Evolutionary conservation across 2,329 filamentous ascomycete species (phyloP), one percentile per base, ranked within the genome.

Genomic region (Huntiella decipiens): DNA sequence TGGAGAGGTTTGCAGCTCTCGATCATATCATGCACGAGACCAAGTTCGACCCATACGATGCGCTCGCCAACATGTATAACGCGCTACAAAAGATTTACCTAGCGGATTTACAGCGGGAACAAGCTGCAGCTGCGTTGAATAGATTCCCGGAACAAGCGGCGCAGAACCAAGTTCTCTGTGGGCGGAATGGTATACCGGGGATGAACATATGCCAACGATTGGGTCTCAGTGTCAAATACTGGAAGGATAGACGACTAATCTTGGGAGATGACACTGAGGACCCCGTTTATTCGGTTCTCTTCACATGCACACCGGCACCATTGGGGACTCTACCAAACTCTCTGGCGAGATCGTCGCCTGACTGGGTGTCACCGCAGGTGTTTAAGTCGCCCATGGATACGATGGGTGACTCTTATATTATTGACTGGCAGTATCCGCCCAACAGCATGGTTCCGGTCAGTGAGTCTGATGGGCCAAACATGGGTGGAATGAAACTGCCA

Each of bases 201-300:
- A 80, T 88, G 71, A 81, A 91, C 59, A 69, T 70, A 11, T 67
- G 74, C 43, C 69, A 70, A 16, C 71, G 70, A 43, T 63, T 88
- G 19, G 84, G 84, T 1, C 62, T 88, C 47, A 74, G 72, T 42
- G 54, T 91, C 35, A 79, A 85, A 52, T 92, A 88, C 58, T 91
- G 83, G 83, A 78, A 74, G 58, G 70, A 79, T 53, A 64, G 67
- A 46, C 67, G 72, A 40, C 65, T 70, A 40, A 58, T 74, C 12
- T 56, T 55, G 17, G 39, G 22, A 11, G 5, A 19, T 19, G 22
- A 28, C 5, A 15, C 5, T 12, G 19, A 41, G 22, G 65, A 69
- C 50, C 70, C 66, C 48, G 68, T 74, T 3, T 87, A 79, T 73
- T 74, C 73, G 0, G 66, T 88, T 5, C 62, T 77, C 2, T 67